Percentiles rank a stretch among this genome's conserved stretches.
These are phyloP conservation scores for Diplodia mutila DNA, from an alignment of 2,329 filamentous ascomycete genomes.

Conservation along the genomic window DNA sequence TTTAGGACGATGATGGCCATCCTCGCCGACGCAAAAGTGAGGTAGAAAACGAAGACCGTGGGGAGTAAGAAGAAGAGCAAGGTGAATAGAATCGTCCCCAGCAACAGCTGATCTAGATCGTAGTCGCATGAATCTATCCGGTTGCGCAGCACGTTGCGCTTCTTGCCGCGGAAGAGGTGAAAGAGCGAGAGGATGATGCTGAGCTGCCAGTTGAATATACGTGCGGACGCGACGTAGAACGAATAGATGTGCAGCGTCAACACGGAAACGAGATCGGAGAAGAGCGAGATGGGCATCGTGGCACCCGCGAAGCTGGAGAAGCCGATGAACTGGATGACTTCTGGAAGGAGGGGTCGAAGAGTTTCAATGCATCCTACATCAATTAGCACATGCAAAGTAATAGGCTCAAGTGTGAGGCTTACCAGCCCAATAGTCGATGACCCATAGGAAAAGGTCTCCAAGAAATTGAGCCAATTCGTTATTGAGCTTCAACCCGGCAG, in stretches of 20 bases:
- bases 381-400: slow-evolving; percentile 31
- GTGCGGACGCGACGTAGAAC: slow-evolving; percentile 94
- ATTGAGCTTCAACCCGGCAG: slow-evolving; percentile 92
- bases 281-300: slow-evolving; percentile 94
- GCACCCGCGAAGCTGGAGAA: slow-evolving; percentile 94
- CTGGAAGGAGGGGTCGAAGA: slow-evolving; percentile 78
- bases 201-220: slow-evolving; percentile 98
- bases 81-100: slow-evolving; percentile 96
- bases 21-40: slow-evolving; percentile 90
- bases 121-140: slow-evolving; percentile 99
- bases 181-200: slow-evolving; percentile 97
- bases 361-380: slow-evolving; percentile 71
- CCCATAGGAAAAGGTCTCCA: slow-evolving; percentile 95
- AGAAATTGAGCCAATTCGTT: slow-evolving; percentile 91
- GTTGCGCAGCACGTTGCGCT: slow-evolving; percentile 93
- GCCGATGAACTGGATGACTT: slow-evolving; percentile 88
- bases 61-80: slow-evolving; percentile 92
- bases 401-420: slow-evolving; percentile 40
- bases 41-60: slow-evolving; percentile 93
- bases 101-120: slow-evolving; percentile 91
- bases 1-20: slow-evolving; percentile 96
- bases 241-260: slow-evolving; percentile 96
- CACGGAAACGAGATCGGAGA: slow-evolving; percentile 89
- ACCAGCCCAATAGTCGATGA: slow-evolving; percentile 97
- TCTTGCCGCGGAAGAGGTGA: slow-evolving; percentile 96